Conservation (phyloP, 495 filamentous ascomycete genomes). For the Friedmanniomyces endolithicus region DNA sequence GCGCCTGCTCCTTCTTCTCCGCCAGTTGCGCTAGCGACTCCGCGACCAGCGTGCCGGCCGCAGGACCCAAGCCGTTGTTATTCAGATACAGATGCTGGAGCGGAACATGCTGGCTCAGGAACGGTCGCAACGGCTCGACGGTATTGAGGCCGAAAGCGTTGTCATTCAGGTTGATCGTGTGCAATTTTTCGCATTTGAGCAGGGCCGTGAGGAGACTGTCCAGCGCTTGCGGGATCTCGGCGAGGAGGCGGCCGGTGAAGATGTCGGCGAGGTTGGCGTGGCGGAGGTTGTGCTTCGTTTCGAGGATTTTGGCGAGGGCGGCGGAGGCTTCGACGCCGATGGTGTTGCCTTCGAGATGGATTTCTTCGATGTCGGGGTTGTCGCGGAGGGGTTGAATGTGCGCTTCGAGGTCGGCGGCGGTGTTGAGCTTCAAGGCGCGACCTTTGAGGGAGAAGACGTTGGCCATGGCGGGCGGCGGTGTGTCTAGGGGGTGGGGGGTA, state of each 20-base stretch:
- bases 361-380: slow-evolving; percentile 65
- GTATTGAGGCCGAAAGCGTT: slow-evolving; percentile 96
- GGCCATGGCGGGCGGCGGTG: slow-evolving; percentile 31
- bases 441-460: slow-evolving; percentile 71
- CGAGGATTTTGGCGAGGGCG: slow-evolving; percentile 64
- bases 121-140: slow-evolving; percentile 43
- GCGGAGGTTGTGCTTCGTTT: slow-evolving; percentile 65
- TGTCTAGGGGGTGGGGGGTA: not conserved
- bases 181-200: slow-evolving; percentile 65
- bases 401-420: slow-evolving; percentile 70
- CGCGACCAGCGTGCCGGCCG: slow-evolving; percentile 74
- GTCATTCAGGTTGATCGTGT: slow-evolving; percentile 89
- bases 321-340: slow-evolving; percentile 77
- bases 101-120: slow-evolving; percentile 72
- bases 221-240: slow-evolving; percentile 85
- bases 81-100: slow-evolving; percentile 87
- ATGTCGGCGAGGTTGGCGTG: slow-evolving; percentile 88
- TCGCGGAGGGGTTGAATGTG: slow-evolving; percentile 63
- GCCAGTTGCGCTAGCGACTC: slow-evolving; percentile 65
- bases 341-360: slow-evolving; percentile 79
- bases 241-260: slow-evolving; percentile 86
- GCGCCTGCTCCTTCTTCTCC: slow-evolving; percentile 64
- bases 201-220: slow-evolving; percentile 74
- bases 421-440: slow-evolving; percentile 82
- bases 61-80: slow-evolving; percentile 94